These are phyloP conservation scores for Gossypium turneri DNA, from an alignment of 345 rosid species.

Conservation along the genomic window DNA sequence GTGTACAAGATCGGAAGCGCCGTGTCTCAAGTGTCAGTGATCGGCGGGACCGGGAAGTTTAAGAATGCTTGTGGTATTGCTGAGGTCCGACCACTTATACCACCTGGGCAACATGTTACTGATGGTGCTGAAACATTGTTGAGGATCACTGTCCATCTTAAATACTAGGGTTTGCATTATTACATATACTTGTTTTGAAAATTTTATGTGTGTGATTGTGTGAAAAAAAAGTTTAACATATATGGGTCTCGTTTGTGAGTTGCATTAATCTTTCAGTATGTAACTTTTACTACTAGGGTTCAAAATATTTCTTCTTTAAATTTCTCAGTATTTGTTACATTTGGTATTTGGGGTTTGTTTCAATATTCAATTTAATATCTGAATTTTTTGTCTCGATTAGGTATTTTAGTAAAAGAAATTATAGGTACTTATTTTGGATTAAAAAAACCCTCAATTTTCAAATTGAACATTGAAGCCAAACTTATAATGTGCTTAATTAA, in stretches of 20 bases:
- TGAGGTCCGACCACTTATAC: conserved; percentile 62
- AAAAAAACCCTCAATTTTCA: too few relatives aligned
- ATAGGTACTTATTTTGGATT: too few relatives aligned
- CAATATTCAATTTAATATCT: too few relatives aligned
- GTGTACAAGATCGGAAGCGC: conserved; percentile 64
- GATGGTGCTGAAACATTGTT: conserved; percentile 72
- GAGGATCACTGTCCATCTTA: conserved; percentile 66
- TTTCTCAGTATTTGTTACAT: too few relatives aligned
- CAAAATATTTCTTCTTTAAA: not conserved
- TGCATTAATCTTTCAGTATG: not conserved
- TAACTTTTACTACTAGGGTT: not conserved
- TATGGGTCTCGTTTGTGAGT: not conserved
- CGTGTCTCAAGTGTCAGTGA: conserved; percentile 73
- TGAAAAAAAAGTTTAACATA: not conserved
- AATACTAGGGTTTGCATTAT: conserved; percentile 25
- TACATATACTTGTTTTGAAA: not conserved
- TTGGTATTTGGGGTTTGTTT: too few relatives aligned
- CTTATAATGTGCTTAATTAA: too few relatives aligned
- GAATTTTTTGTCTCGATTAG: too few relatives aligned
- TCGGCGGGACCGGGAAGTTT: conserved; percentile 48
- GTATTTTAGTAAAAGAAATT: too few relatives aligned
- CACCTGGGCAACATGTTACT: conserved; percentile 56
- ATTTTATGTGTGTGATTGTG: not conserved
- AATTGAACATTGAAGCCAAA: too few relatives aligned
- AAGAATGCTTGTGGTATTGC: conserved; percentile 62